Evolutionary conservation across 495 filamentous ascomycete genomes (phyloP).

Genomic region (Penicillium cataractarum): DNA sequence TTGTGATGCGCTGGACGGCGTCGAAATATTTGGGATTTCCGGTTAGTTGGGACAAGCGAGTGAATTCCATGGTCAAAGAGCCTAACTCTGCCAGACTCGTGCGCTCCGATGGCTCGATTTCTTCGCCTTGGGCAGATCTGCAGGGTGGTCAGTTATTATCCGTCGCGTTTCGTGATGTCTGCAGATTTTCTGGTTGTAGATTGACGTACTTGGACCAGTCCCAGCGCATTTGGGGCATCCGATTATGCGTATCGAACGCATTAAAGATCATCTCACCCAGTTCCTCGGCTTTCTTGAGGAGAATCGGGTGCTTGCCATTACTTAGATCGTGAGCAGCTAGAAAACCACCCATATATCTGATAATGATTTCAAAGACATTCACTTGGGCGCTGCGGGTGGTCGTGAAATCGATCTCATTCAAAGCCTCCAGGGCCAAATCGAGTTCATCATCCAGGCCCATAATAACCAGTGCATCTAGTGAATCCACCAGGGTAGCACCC

Average conservation of each 20-base stretch:
- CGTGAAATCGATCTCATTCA: constrained; percentile 58
- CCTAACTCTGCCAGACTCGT: constrained; percentile 80
- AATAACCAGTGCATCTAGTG: constrained; percentile 64
- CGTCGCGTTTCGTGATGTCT: background rate
- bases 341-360: constrained; percentile 84
- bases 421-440: constrained; percentile 57
- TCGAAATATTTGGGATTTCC: constrained; percentile 87
- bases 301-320: constrained; percentile 60
- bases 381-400: constrained; percentile 55
- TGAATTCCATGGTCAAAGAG: constrained; percentile 89
- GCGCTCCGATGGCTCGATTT: constrained; percentile 40
- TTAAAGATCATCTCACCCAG: constrained; percentile 86
- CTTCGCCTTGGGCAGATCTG: constrained; percentile 41
- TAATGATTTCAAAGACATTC: constrained; percentile 86
- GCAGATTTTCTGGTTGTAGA: background rate
- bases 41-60: constrained; percentile 87
- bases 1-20: constrained; percentile 83
- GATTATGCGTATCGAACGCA: constrained; percentile 93
- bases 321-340: constrained; percentile 83
- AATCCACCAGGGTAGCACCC: constrained; percentile 63
- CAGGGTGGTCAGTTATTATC: constrained; percentile 15
- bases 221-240: constrained; percentile 77
- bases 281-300: constrained; percentile 85
- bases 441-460: constrained; percentile 65
- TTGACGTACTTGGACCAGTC: constrained; percentile 47